Conservation (phyloP, 805 yeast genomes). For the Kodamaea nitidulidarum region DNA sequence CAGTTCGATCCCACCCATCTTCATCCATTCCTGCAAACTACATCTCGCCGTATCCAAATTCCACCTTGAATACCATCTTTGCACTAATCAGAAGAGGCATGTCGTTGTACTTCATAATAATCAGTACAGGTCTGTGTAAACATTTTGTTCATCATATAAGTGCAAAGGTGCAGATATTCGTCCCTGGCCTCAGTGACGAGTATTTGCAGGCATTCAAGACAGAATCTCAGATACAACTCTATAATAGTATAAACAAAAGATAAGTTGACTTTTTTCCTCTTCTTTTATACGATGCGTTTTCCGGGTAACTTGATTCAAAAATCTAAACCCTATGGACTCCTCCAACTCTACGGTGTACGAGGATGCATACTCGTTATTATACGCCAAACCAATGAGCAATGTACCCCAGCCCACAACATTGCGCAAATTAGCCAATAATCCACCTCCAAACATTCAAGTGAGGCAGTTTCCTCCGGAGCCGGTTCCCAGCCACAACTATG, state of each 20-base stretch:
- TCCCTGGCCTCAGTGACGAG: constrained; percentile 8
- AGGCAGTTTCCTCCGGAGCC: constrained; percentile 4
- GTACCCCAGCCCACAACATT: constrained; percentile 3
- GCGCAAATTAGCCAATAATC: constrained; percentile 11
- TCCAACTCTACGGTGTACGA: constrained; percentile 13
- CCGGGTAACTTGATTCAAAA: constrained; percentile 7
- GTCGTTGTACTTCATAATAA: constrained; percentile 19
- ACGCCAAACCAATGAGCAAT: constrained; percentile 4
- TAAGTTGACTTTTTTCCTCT: no score
- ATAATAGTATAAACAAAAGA: no score
- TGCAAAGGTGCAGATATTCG: constrained; percentile 2
- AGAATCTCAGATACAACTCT: no score
- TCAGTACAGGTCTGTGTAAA: constrained; percentile 60
- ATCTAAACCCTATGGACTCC: constrained; percentile 2
- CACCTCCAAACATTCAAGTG: constrained; percentile 10
- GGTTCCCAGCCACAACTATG: constrained; percentile 1
- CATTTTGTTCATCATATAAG: constrained; percentile 31
- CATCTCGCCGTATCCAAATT: no score
- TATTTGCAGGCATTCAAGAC: no score
- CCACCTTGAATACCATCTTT: neutral
- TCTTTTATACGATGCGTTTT: neutral
- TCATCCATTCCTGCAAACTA: no score
- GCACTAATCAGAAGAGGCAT: constrained; percentile 16
- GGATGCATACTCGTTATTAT: constrained; percentile 12
- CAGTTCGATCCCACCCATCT: no score